Evolutionary conservation across 169 alveolate species (phyloP), one percentile per base, ranked within the genome.

Genomic region (Eimeria praecox): DNA sequence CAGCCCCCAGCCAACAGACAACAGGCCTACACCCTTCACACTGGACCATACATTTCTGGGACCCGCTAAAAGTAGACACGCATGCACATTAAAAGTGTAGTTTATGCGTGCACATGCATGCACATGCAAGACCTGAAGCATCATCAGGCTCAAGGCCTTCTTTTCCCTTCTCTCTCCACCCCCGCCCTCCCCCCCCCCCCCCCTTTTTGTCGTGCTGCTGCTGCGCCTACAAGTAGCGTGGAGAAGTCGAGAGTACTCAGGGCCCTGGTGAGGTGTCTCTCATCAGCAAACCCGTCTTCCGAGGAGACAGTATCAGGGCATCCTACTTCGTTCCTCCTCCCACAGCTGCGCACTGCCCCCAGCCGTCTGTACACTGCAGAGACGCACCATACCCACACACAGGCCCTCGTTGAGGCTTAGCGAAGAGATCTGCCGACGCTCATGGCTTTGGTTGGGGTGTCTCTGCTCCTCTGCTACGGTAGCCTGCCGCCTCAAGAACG

Each of bases 321-420:
- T 24, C 78, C 86, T 9, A 12, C 12, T 78, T 27, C 91, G 16
- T 24, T 54, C 8, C 56, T 83, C 69, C 66, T 24, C 66, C 59
- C 62, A 44, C 49, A 62, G 52, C 40, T 42, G 35, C 62, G 59
- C 27, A 54, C 62, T 3, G 69, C 46, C 66, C 82, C 93, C 93
- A 86, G 62, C 62, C 93, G 93, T 62, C 93, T 86, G 80, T 86
- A 86, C 82, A 86, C 93, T 86, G 93, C 82, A 30, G 16, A 62
- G 38, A 20, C 30, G 33, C 77, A 20, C 64, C 24, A 8, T 9
- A 62, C 52, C 80, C 80, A 18, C 22, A 59, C 52, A 9, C 35
- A 49, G 44, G 90, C 90, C 6, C 42, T 3, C 38, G 38, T 77
- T n/a, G 33, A 66, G 18, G 78, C 78, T 6, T 1, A 22, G 10